These are phyloP conservation scores for Penicillium herquei DNA, from an alignment of 495 filamentous ascomycete genomes.

Conservation along the genomic window DNA sequence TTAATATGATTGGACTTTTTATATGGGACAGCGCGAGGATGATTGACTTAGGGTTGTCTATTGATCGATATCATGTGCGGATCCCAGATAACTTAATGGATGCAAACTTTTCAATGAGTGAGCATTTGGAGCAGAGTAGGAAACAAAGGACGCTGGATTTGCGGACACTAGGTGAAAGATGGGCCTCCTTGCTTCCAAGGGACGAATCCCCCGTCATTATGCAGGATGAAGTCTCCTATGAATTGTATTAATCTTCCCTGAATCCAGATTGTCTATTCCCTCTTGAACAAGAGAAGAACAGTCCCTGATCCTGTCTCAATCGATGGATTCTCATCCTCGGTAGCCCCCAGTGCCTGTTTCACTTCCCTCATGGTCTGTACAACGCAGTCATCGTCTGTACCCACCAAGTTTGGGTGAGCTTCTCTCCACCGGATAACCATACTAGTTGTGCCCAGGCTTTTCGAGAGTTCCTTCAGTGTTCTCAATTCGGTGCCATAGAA, in stretches of 20 bases:
- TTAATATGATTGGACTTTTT: background rate
- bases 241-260: background rate
- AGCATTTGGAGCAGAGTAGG: background rate
- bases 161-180: background rate
- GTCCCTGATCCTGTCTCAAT: slow-evolving; percentile 13
- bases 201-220: background rate
- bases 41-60: background rate
- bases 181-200: background rate
- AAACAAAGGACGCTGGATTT: background rate
- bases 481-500: slow-evolving; percentile 17
- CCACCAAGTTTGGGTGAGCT: slow-evolving; percentile 33
- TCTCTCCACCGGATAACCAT: slow-evolving; percentile 46
- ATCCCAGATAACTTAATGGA: too few species aligned
- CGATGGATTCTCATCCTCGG: slow-evolving; percentile 10
- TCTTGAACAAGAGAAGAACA: slow-evolving; percentile 22
- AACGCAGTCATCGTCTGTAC: slow-evolving; percentile 13
- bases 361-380: slow-evolving; percentile 12
- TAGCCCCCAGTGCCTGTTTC: slow-evolving; percentile 8
- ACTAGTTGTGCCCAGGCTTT: slow-evolving; percentile 33
- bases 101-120: too few species aligned
- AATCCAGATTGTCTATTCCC: slow-evolving; percentile 8
- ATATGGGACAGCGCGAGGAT: background rate
- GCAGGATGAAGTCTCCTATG: too few species aligned
- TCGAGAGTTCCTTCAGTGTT: slow-evolving; percentile 22
- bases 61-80: too few species aligned